Conservation (phyloP, 2,329 filamentous ascomycete species). For the Ophiostoma fasciatum region DNA sequence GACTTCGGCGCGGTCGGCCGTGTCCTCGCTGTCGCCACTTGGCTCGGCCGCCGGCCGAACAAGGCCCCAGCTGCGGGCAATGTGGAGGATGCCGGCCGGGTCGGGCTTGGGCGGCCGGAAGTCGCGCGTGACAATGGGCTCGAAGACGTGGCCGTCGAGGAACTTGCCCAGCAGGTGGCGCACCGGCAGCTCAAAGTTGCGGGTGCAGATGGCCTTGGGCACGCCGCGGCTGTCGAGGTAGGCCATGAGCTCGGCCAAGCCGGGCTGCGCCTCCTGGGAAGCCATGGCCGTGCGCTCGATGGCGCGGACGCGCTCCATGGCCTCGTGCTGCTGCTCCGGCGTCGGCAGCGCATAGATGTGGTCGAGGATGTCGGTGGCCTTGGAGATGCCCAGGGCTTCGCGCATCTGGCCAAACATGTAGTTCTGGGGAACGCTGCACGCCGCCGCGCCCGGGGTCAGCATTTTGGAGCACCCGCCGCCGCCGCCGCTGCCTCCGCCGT, state of each 20-base stretch:
- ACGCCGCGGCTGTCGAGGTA: slow-evolving; percentile 57
- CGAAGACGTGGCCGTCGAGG: slow-evolving; percentile 51
- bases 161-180: slow-evolving; percentile 61
- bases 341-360: slow-evolving; percentile 66
- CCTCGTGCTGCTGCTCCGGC: slow-evolving; percentile 39
- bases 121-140: slow-evolving; percentile 71
- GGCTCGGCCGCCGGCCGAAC: slow-evolving; percentile 11
- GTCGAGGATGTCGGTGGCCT: slow-evolving; percentile 68
- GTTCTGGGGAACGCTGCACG: slow-evolving; percentile 64
- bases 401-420: slow-evolving; percentile 95
- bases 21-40: slow-evolving; percentile 11
- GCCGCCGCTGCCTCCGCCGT: no score
- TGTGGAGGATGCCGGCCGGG: slow-evolving; percentile 76
- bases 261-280: slow-evolving; percentile 66
- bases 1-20: slow-evolving; percentile 8
- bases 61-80: slow-evolving; percentile 65
- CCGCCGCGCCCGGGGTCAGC: no score
- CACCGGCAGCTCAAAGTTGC: slow-evolving; percentile 80
- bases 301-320: slow-evolving; percentile 57
- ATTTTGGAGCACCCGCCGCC: no score
- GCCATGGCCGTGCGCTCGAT: slow-evolving; percentile 76
- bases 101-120: slow-evolving; percentile 75
- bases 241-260: slow-evolving; percentile 62
- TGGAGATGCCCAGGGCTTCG: slow-evolving; percentile 54
- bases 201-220: slow-evolving; percentile 76